These are phyloP conservation scores for Coniosporium apollinis DNA, from an alignment of 495 filamentous ascomycete genomes.

Conservation along the genomic window DNA sequence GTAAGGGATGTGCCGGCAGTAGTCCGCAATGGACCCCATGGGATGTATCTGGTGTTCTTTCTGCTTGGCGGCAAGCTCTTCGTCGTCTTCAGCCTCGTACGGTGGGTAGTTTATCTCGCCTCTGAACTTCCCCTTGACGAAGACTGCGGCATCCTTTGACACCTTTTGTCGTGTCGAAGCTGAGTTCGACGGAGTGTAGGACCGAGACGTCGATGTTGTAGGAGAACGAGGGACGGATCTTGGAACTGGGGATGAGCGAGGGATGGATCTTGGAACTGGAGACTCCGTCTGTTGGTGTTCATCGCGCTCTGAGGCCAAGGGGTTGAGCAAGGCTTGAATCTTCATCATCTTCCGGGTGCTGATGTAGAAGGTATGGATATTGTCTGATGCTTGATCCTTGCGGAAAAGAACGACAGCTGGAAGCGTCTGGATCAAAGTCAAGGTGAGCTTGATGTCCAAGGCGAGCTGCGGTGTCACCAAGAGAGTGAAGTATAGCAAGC, in stretches of 20 bases:
- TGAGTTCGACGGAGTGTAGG: neutral
- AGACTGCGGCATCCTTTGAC: conserved; percentile 8
- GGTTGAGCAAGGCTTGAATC: conserved; percentile 9
- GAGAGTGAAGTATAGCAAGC: no score
- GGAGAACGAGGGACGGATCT: conserved; percentile 1
- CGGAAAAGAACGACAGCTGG: no score
- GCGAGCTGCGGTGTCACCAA: no score
- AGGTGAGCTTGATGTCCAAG: no score
- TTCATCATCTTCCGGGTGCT: conserved; percentile 4
- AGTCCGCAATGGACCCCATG: conserved; percentile 49
- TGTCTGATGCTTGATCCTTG: no score
- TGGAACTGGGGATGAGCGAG: no score
- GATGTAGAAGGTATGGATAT: neutral
- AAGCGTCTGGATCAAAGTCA: neutral
- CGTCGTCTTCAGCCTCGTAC: conserved; percentile 25
- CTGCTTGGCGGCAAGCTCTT: conserved; percentile 36
- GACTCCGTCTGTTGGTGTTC: conserved; percentile 8
- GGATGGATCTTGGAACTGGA: no score
- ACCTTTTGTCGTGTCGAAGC: conserved; percentile 4
- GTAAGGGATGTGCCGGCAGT: conserved; percentile 71
- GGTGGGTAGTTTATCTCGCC: conserved; percentile 9
- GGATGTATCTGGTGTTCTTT: conserved; percentile 47
- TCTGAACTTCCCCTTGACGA: conserved; percentile 4
- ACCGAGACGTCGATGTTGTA: conserved; percentile 2
- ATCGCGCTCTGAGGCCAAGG: conserved; percentile 3